Evolutionary conservation across 768 basidiomycete genomes (phyloP).

Genomic region (Auricularia cornea): DNA sequence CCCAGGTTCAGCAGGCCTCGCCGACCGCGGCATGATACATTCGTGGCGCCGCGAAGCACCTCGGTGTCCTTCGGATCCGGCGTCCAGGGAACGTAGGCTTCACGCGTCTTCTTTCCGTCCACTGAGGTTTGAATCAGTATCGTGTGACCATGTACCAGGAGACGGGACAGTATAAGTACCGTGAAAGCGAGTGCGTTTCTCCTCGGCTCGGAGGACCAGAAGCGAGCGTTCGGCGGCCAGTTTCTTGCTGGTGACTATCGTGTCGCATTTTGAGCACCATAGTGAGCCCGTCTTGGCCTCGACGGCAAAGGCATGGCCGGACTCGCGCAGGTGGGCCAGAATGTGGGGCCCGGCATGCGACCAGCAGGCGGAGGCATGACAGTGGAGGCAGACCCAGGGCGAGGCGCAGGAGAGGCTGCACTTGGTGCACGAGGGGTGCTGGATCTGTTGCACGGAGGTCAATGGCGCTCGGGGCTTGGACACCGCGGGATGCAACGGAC

Average conservation of each 20-base stretch:
- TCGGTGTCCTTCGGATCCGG: slow-evolving; percentile 33
- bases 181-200: slow-evolving; percentile 52
- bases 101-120: slow-evolving; percentile 35
- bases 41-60: slow-evolving; percentile 40
- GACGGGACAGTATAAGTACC: too few relatives aligned
- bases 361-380: slow-evolving; percentile 67
- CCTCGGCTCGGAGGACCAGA: slow-evolving; percentile 46
- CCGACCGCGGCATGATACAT: slow-evolving; percentile 67
- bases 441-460: slow-evolving; percentile 27
- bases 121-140: too few relatives aligned
- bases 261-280: slow-evolving; percentile 65
- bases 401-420: slow-evolving; percentile 50
- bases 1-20: slow-evolving; percentile 82
- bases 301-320: slow-evolving; percentile 59
- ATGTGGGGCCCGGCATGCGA: slow-evolving; percentile 38
- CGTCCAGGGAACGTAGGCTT: slow-evolving; percentile 43
- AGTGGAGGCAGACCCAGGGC: slow-evolving; percentile 69
- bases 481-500: not conserved
- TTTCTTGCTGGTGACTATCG: slow-evolving; percentile 57
- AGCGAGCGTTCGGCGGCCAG: slow-evolving; percentile 41
- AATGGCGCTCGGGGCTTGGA: not conserved
- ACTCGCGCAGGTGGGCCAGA: slow-evolving; percentile 44
- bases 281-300: slow-evolving; percentile 68
- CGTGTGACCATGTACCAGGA: too few relatives aligned
- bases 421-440: slow-evolving; percentile 54